Evolutionary conservation across 1,284 basidiomycete genomes (phyloP).

Genomic region (Sporisorium graminicola): DNA sequence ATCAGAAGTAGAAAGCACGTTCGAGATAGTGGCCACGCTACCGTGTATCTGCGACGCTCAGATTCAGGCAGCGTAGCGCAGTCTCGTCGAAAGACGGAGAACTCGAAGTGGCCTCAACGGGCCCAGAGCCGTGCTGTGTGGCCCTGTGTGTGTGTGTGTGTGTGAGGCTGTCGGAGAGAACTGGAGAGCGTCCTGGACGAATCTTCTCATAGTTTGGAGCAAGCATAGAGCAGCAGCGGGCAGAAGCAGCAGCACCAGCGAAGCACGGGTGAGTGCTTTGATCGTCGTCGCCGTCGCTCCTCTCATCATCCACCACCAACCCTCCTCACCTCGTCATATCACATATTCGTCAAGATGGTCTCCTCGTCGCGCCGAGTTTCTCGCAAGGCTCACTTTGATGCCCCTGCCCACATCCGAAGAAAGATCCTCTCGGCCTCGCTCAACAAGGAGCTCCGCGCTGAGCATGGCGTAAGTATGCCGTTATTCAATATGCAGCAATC

Average conservation of each 20-base stretch:
- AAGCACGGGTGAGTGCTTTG: background rate
- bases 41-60: background rate
- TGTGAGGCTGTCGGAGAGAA: background rate
- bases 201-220: background rate
- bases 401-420: slow-evolving; percentile 77
- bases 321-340: slow-evolving; percentile 20
- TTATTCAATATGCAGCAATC: background rate
- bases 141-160: background rate
- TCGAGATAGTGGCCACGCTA: slow-evolving; percentile 20
- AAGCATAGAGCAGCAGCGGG: background rate
- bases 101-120: too few species aligned
- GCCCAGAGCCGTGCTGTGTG: too few species aligned
- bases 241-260: background rate
- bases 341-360: slow-evolving; percentile 62
- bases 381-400: slow-evolving; percentile 68
- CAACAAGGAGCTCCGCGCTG: slow-evolving; percentile 91
- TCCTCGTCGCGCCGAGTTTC: slow-evolving; percentile 59
- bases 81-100: background rate
- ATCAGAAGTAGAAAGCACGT: background rate
- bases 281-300: slow-evolving; percentile 10
- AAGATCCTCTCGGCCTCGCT: slow-evolving; percentile 98
- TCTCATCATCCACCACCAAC: slow-evolving; percentile 24
- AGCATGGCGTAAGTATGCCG: slow-evolving; percentile 83
- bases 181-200: background rate
- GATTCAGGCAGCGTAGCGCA: slow-evolving; percentile 15